Base-by-base conservation (phyloP, 306 rosid species). In the Prosopis cineraria region DNA sequence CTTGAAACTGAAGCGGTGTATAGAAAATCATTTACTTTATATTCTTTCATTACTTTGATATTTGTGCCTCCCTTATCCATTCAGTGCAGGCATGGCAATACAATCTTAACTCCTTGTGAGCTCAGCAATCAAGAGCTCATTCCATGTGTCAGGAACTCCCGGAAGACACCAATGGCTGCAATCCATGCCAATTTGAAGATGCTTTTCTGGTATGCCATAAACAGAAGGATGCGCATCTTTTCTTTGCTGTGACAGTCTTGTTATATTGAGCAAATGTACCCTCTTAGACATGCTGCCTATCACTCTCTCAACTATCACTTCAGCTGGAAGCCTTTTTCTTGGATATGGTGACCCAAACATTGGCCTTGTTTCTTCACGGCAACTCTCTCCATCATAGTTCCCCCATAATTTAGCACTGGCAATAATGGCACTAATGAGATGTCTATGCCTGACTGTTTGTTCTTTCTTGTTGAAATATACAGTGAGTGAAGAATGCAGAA, bases 131-230 rank as follows among this genome's bases (percentile, higher is more conserved):
- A 82, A 29, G 36, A 82, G 80, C 5, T 72, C 44, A 72, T 85
- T 85, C 89, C 86, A 85, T 48, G 86, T 63, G 34, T 82, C 86
- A 43, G 82, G 86, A 43, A 79, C 78, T 36, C 89, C 76, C 9
- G 84, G 53, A 4, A 82, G 70, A 55, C 89, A 82, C 89, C 82
- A 82, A 31, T 79, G 86, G 80, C 43, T 72, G 72, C 82, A 85
- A 43, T 82, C 79, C 70, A 62, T 62, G 71, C 60, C 71, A 2
- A 65, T 10, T 10, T 64, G n/a, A n/a, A n/a, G n/a, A n/a, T n/a
- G 41, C 2, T 31, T 10, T 19, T 14, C 40, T 47, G 31, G 45
- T 43, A 13, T 30, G 53, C 58, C 71, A 75, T 75, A 62, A 30
- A 34, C 31, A n/a, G 36, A 48, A 29, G 79, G 79, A 39, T 75